These are phyloP conservation scores for Boletus reticuloceps DNA, from an alignment of 768 basidiomycete species.

Conservation along the genomic window DNA sequence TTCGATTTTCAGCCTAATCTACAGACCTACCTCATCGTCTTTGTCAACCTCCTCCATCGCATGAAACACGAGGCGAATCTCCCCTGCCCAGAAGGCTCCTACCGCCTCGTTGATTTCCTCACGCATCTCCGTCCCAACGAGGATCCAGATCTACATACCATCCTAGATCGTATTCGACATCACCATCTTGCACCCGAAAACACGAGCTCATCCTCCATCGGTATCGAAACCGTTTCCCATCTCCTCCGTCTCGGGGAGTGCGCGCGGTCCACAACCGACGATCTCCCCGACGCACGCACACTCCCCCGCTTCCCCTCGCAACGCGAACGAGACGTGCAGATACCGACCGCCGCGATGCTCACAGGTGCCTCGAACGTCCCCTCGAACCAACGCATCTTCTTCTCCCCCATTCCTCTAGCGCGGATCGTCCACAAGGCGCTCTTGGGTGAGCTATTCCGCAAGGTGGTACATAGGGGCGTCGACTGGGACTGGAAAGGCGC, in stretches of 20 bases:
- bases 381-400: neutral
- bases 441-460: constrained; percentile 20
- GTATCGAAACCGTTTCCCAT: constrained; percentile 15
- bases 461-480: constrained; percentile 10
- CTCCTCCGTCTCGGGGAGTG: constrained; percentile 20
- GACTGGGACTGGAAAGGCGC: constrained; percentile 27
- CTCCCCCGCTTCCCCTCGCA: neutral
- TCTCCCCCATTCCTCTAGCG: constrained; percentile 20
- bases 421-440: constrained; percentile 22
- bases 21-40: constrained; percentile 39
- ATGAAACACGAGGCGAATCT: constrained; percentile 23
- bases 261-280: neutral
- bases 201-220: constrained; percentile 8
- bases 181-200: neutral
- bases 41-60: constrained; percentile 37
- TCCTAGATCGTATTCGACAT: constrained; percentile 16
- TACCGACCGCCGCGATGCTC: constrained; percentile 19
- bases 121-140: constrained; percentile 19
- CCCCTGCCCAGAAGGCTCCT: neutral
- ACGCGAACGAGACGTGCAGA: neutral
- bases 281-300: neutral
- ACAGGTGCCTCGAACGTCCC: constrained; percentile 2
- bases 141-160: constrained; percentile 8
- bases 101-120: constrained; percentile 26
- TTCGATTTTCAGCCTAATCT: constrained; percentile 33